Evolutionary conservation across 2,329 filamentous ascomycete species (phyloP), one percentile per base, ranked within the genome.

Genomic region (Trichoderma sp.): DNA sequence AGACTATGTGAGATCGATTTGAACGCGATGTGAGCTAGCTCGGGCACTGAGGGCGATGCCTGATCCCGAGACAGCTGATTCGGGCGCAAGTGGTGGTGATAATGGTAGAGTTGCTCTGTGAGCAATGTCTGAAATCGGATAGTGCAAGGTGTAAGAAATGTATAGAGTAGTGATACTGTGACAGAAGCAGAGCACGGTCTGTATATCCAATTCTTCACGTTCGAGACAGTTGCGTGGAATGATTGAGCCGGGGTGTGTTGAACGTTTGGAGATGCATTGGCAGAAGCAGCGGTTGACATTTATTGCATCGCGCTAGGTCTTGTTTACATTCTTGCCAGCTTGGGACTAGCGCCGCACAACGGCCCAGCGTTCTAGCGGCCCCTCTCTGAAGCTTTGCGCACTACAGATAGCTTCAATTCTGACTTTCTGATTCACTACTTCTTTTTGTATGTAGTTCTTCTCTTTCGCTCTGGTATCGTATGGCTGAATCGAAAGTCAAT

Each of bases 261-360:
- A 31, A 59, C 40, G 65, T 59, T 19, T n/a, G 21, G 58, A 24
- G 52, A 21, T 40, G 65, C 43, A 40, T 58, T 55, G 27, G 55
- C 35, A 37, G n/a, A 29, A n/a, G 49, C 61, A 52, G 29, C 21
- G 43, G 27, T 40, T 63, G 56, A 43, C 35, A 43, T 21, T 52
- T 61, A 31, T 35, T 62, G 56, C 43, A 70, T 61, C 69, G 69
- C 70, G 70, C 65, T 67, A 31, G 21, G 70, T 13, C 55, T 71
- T 71, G 70, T 71, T 71, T 71, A 71, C 70, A 67, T 58, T 68
- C n/a, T 61, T 68, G 52, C 70, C 56, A 27, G 14, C 57, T 59
- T 62, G 29, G 70, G 70, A 47, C 60, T 70, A 71, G 70, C 69
- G 65, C 49, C 13, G 2, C 37, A 0, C 21, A 24, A 49, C 47